Base-by-base conservation (phyloP, 2,329 filamentous ascomycete species). In the Fusarium anthophilum region DNA sequence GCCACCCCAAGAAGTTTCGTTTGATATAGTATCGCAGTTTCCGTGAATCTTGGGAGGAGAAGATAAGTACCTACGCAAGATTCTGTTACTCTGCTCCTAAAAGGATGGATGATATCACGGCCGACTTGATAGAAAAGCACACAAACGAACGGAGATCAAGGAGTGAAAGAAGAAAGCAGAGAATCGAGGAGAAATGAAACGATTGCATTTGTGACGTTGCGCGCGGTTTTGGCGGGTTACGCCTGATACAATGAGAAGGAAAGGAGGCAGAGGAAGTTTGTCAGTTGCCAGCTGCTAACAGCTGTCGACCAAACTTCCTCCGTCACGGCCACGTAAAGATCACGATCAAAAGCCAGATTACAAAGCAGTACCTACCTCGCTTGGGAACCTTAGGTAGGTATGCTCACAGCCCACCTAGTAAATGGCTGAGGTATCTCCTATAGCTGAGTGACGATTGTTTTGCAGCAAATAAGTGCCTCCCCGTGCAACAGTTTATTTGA, bases 41-140 rank as follows among this genome's bases (percentile, higher is more conserved):
- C 60, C 53, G 72, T 75, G 72, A 74, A 72, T 69, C 45, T 62
- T 32, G 58, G 59, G 41, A 51, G 54, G 66, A 66, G n/a, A 28
- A 43, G 14, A 51, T 54, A 57, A 44, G 24, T n/a, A 55, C 51
- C 26, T 43, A 43, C 24, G 56, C 28, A 61, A 50, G 61, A 57
- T 35, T 51, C 50, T 58, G 43, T 56, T 39, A 37, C 28, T 70
- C 38, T 41, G 41, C 50, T 60, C 28, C 38, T 48, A 10, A 26
- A 37, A 43, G 65, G 45, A 45, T 45, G 45, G 47, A 57, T 44
- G 54, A 56, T 48, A 26, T 71, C 61, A 24, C 30, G 17, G 20
- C 55, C 26, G 43, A 48, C 50, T 69, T 71, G 17, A 32, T 41
- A 20, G 51, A 45, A 28, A 35, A 50, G 39, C 39, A 28, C 32